phyloP scores from a whole-genome alignment of 2,329 filamentous ascomycete genomes.

The Rachicladosporium sp. region DNA sequence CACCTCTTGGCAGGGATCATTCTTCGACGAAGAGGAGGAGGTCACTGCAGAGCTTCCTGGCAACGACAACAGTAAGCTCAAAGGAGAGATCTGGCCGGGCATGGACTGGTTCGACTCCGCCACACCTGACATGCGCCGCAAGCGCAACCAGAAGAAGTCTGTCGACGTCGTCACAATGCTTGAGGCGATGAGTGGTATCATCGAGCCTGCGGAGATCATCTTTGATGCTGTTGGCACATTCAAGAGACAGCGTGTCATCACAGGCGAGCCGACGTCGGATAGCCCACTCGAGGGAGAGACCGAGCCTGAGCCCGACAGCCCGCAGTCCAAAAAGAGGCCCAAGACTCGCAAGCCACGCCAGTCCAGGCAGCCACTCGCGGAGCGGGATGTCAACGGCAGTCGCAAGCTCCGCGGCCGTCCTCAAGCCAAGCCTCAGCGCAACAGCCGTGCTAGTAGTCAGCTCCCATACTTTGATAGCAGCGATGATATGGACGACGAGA shows the following conservation, averaged over 20 bases:
- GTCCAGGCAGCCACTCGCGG: conserved; percentile 8
- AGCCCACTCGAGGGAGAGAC: conserved; percentile 21
- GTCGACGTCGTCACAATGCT: conserved; percentile 57
- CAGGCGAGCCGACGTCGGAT: conserved; percentile 27
- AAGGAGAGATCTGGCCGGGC: conserved; percentile 62
- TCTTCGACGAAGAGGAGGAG: conserved; percentile 20
- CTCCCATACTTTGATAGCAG: conserved; percentile 22
- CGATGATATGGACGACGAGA: conserved; percentile 15
- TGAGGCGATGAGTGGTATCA: conserved; percentile 49
- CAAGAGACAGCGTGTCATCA: conserved; percentile 32
- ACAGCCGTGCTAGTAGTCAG: conserved; percentile 8
- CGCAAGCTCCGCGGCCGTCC: conserved; percentile 4
- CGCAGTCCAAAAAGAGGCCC: conserved; percentile 7
- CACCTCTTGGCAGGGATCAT: conserved; percentile 6
- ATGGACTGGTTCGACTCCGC: conserved; percentile 77
- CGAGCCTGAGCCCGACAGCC: conserved; percentile 17
- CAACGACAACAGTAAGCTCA: conserved; percentile 41
- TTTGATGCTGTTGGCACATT: conserved; percentile 37
- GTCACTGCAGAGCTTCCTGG: conserved; percentile 9
- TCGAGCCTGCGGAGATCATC: conserved; percentile 53
- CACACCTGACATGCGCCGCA: conserved; percentile 58
- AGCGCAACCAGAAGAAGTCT: conserved; percentile 67
- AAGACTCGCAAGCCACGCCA: conserved; percentile 1
- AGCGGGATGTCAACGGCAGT: conserved; percentile 17
- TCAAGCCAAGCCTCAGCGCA: conserved; percentile 4